These are phyloP conservation scores for Ganoderma multipileum DNA, from an alignment of 1,284 basidiomycete genomes.

Conservation along the genomic window DNA sequence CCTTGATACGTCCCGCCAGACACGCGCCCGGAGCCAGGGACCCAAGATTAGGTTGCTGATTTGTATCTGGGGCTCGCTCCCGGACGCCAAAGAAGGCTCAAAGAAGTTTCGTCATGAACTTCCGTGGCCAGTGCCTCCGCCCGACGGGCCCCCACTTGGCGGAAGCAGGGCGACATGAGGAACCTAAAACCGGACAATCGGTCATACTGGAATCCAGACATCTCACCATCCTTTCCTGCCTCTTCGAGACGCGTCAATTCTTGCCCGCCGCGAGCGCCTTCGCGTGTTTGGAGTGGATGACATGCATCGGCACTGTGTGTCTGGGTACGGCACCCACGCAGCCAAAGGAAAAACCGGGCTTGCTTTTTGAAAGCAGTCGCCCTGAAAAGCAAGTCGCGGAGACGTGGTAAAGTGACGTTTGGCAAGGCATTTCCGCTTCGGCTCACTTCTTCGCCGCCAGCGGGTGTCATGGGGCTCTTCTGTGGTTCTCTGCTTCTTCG, in stretches of 20 bases:
- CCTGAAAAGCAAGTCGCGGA: background rate
- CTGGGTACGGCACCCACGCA: background rate
- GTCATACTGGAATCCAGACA: slow-evolving; percentile 17
- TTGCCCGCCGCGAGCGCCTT: background rate
- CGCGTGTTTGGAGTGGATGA: background rate
- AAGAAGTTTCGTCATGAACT: slow-evolving; percentile 8
- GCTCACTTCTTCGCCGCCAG: slow-evolving; percentile 21
- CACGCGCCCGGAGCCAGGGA: slow-evolving; percentile 11
- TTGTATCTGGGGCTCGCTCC: slow-evolving; percentile 12
- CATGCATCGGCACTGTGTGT: background rate
- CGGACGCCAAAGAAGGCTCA: slow-evolving; percentile 14
- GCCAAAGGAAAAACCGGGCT: background rate
- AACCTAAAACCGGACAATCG: slow-evolving; percentile 13
- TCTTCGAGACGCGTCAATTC: slow-evolving; percentile 8
- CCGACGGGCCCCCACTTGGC: slow-evolving; percentile 20
- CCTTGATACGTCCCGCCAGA: slow-evolving; percentile 1
- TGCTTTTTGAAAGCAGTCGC: background rate
- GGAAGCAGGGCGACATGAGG: slow-evolving; percentile 18
- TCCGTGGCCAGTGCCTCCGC: slow-evolving; percentile 24
- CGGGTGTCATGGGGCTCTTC: slow-evolving; percentile 21
- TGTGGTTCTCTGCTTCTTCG: slow-evolving; percentile 22
- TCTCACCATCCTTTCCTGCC: background rate
- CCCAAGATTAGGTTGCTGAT: slow-evolving; percentile 16
- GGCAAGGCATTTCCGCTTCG: slow-evolving; percentile 13
- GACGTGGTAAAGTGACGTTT: slow-evolving; percentile 3